Evolutionary conservation across 164 flowering plant species (phyloP), one percentile per base, ranked within the genome.

Genomic region (Chimonanthus praecox): DNA sequence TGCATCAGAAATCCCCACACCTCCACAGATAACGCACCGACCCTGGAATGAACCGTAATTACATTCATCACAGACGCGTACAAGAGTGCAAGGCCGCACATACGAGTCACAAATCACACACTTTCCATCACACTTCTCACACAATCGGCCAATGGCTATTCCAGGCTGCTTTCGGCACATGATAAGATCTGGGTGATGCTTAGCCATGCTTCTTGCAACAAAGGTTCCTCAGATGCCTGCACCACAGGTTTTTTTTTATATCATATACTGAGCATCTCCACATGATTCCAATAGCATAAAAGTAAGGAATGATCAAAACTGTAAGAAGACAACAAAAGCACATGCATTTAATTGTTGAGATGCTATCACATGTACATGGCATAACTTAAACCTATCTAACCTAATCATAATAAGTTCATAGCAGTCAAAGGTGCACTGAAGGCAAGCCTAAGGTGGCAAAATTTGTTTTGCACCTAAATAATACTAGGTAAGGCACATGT

Each of bases 21-120:
- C 96, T 74, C 96, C 98, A 73, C 96, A 92, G 74, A 91, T 89
- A 58, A 89, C 90, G 75, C 90, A 87, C 9, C 90, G 82, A 16
- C 95, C 92, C 72, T 88, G 93, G 76, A 93, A 93, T 3, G 94
- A 91, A n/a, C 97, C 97, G 69, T 91, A 91, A 80, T 91, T 90
- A 89, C 98, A 93, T 75, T 93, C 94, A 67, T 90, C 97, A 48
- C 94, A 90, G 9, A 91, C 91, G 3, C 93, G 86, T 9, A 93
- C 98, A 5, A 88, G 88, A 0, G 91, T 87, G 78, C 94, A 87
- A 72, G 91, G 93, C 46, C 89, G 85, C 72, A 88, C 91, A 71
- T 82, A 87, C 0, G 91, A 89, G 75, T 89, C 94, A 60, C 94
- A 88, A 47, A 88, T 85, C 49, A 89, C 90, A 71, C 91, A 88